phyloP scores from a whole-genome alignment of 768 basidiomycete species.

The Kwoniella dejecticola region DNA sequence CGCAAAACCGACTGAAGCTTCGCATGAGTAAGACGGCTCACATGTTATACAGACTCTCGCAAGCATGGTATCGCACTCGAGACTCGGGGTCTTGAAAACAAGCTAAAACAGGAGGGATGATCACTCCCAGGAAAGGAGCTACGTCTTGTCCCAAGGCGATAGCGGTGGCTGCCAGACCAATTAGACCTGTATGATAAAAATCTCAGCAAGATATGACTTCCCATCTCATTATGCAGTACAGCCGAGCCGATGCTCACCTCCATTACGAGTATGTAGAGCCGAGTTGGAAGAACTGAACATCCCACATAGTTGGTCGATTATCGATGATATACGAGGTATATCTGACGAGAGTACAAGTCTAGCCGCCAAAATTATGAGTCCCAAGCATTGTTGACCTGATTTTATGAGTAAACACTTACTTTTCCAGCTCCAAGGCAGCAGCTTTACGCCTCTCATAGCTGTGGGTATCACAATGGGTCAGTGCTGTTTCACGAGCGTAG shows the following conservation, averaged over 20 bases:
- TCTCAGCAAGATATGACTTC: not conserved
- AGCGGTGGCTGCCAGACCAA: slow-evolving; percentile 93
- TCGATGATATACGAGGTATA: slow-evolving; percentile 74
- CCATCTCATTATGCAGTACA: no score
- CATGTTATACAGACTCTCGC: slow-evolving; percentile 97
- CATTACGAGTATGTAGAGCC: slow-evolving; percentile 85
- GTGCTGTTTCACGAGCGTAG: not conserved
- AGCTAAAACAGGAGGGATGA: slow-evolving; percentile 80
- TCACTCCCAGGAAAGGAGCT: slow-evolving; percentile 90
- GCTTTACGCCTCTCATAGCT: slow-evolving; percentile 92
- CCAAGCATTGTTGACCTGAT: not conserved
- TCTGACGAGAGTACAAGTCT: slow-evolving; percentile 74
- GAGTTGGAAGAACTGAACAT: slow-evolving; percentile 85
- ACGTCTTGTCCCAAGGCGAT: slow-evolving; percentile 93
- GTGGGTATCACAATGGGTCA: slow-evolving; percentile 5
- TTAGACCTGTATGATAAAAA: slow-evolving; percentile 66
- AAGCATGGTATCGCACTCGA: slow-evolving; percentile 91
- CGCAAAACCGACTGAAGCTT: no score
- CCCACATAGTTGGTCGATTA: slow-evolving; percentile 90
- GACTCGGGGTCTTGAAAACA: slow-evolving; percentile 95
- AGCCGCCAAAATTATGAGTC: not conserved
- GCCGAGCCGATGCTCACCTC: no score
- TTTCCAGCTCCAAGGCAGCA: slow-evolving; percentile 92
- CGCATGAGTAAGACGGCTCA: slow-evolving; percentile 10
- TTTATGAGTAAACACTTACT: no score